phyloP scores from a whole-genome alignment of 225 moss, liverwort and hornwort species.

The Anthoceros angustus region DNA sequence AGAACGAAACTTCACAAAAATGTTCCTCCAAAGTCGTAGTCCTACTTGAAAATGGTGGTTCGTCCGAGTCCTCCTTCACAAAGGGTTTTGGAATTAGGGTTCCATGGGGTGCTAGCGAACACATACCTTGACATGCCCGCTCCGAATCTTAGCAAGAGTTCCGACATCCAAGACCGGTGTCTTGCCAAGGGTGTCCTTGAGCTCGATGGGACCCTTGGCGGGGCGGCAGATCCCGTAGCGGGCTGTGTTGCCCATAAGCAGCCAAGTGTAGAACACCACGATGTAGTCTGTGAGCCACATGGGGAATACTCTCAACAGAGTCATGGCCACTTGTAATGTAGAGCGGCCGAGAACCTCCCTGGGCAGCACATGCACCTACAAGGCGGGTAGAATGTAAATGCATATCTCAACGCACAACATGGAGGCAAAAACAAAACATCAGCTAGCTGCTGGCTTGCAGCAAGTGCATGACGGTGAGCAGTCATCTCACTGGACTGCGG shows the following conservation, averaged over 20 bases:
- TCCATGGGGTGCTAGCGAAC: no score
- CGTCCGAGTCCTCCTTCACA: no score
- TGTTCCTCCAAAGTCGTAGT: no score
- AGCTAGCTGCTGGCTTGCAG: background rate
- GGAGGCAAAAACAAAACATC: background rate
- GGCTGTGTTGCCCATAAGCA: conserved; percentile 23
- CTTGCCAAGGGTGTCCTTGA: conserved; percentile 36
- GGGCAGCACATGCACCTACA: background rate
- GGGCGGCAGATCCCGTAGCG: conserved; percentile 36
- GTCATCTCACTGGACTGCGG: background rate
- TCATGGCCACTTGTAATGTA: background rate
- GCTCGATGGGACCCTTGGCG: conserved; percentile 36
- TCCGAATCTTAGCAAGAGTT: conserved; percentile 36
- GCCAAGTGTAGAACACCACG: conserved; percentile 15
- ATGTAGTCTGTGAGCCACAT: background rate
- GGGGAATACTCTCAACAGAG: background rate
- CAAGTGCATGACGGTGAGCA: background rate
- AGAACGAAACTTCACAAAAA: no score
- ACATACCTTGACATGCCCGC: conserved; percentile 37
- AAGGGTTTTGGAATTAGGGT: no score
- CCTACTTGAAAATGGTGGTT: no score
- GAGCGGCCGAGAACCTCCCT: background rate
- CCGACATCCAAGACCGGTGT: conserved; percentile 60
- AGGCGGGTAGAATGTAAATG: background rate
- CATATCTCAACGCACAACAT: background rate